Percentiles rank a stretch among this genome's conserved stretches.
phyloP scores from a whole-genome alignment of 306 rosid species.

The Comarum palustre region DNA sequence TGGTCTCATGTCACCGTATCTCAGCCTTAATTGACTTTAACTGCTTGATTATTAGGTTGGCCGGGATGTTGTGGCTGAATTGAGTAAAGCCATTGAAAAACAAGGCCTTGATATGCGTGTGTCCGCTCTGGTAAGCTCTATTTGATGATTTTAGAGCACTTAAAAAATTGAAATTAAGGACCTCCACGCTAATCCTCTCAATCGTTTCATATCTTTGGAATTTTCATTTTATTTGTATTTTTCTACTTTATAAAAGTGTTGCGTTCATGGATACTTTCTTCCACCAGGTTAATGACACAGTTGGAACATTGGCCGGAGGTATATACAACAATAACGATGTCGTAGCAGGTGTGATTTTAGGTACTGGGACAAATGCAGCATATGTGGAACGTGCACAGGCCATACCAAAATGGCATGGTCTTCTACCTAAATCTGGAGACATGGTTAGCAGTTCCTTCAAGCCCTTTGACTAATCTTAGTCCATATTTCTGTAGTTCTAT shows the following conservation, averaged over 20 bases:
- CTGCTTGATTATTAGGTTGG: constrained; percentile 64
- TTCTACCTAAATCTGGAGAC: constrained; percentile 78
- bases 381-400: constrained; percentile 80
- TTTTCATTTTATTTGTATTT: not conserved
- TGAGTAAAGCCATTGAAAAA: constrained; percentile 72
- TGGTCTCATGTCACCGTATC: not conserved
- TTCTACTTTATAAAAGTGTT: not conserved
- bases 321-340: constrained; percentile 73
- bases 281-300: constrained; percentile 81
- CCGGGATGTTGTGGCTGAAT: constrained; percentile 76
- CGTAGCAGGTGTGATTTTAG: constrained; percentile 80
- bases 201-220: not conserved
- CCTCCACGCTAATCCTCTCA: not conserved
- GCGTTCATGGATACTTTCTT: not conserved
- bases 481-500: not conserved
- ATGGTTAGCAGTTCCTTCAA: constrained; percentile 54
- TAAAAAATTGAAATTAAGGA: not conserved
- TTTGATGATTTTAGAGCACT: not conserved
- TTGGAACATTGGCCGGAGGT: constrained; percentile 93
- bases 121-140: constrained; percentile 59
- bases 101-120: constrained; percentile 84
- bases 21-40: not conserved
- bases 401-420: constrained; percentile 92
- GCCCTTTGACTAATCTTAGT: not conserved
- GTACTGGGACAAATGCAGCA: constrained; percentile 98